Conservation (phyloP, 441 rosid genomes). For the Mallotus repandus region DNA sequence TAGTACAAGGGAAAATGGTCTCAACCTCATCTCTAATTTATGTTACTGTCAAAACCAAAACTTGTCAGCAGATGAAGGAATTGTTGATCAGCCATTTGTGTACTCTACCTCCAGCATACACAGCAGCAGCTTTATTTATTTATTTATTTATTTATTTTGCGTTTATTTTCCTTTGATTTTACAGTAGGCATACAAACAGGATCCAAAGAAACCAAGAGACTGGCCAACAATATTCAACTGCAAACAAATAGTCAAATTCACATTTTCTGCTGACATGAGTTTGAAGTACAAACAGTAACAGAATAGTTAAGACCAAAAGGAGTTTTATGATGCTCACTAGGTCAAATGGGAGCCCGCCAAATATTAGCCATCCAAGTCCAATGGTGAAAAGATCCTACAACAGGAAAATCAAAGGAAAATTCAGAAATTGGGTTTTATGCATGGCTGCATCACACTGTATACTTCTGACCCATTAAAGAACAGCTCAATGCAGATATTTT, state of each 20-base stretch:
- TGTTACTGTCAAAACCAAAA: slow-evolving; percentile 14
- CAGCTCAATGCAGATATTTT: not conserved
- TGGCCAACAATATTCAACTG: slow-evolving; percentile 64
- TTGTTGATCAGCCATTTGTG: slow-evolving; percentile 9
- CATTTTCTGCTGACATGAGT: not conserved
- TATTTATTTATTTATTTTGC: too few species aligned
- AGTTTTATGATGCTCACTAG: slow-evolving; percentile 43
- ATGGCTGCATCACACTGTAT: not conserved
- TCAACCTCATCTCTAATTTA: not conserved
- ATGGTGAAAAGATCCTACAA: slow-evolving; percentile 79
- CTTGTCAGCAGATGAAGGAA: slow-evolving; percentile 15
- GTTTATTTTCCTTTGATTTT: slow-evolving; percentile 45
- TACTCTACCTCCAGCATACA: slow-evolving; percentile 18
- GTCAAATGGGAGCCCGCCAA: slow-evolving; percentile 94
- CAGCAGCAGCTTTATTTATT: slow-evolving; percentile 7
- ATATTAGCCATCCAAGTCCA: slow-evolving; percentile 83
- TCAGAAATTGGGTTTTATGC: not conserved
- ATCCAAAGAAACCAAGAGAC: slow-evolving; percentile 57
- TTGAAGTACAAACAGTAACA: not conserved
- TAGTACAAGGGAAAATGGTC: not conserved
- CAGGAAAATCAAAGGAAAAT: slow-evolving; percentile 5
- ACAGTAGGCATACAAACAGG: slow-evolving; percentile 58
- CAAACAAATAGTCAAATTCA: slow-evolving; percentile 1
- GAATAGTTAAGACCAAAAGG: not conserved
- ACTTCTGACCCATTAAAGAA: not conserved